Evolutionary conservation across 176 grass and related monocot species (phyloP).

Genomic region (Carex kokanica): DNA sequence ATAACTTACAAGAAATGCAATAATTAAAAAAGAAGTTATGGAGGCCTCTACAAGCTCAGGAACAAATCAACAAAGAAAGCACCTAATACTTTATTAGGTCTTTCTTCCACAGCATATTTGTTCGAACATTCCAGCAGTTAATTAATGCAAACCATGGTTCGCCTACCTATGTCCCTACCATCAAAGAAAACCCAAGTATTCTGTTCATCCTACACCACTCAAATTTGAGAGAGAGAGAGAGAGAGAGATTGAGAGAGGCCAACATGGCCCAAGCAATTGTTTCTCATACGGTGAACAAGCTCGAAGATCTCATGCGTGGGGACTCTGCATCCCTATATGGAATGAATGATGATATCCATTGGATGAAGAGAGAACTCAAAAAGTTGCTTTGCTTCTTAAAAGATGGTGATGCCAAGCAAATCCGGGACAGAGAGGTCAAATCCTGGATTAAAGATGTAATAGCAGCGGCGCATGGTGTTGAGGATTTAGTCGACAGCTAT

Average conservation of each 20-base stretch:
- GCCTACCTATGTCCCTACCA: neutral
- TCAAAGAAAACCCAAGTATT: neutral
- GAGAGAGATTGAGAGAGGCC: constrained; percentile 6
- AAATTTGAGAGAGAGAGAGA: constrained; percentile 12
- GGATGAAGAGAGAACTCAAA: constrained; percentile 31
- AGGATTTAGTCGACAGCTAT: constrained; percentile 26
- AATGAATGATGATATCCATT: constrained; percentile 29
- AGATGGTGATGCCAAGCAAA: constrained; percentile 16
- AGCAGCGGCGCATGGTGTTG: neutral
- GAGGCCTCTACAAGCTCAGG: neutral
- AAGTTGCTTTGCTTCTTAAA: constrained; percentile 28
- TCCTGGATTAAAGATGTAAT: constrained; percentile 22
- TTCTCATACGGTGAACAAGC: constrained; percentile 19
- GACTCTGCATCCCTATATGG: constrained; percentile 14
- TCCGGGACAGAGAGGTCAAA: constrained; percentile 8
- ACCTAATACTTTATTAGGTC: neutral
- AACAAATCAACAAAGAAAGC: constrained; percentile 15
- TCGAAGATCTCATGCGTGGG: constrained; percentile 6
- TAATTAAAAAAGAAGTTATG: neutral
- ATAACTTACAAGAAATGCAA: neutral
- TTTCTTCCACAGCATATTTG: constrained; percentile 2
- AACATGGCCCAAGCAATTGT: constrained; percentile 24
- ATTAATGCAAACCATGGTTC: neutral
- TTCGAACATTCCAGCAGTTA: neutral
- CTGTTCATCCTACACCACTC: neutral